Percentiles rank a stretch among this genome's conserved stretches.
Evolutionary conservation across 805 yeast species (phyloP).

Genomic region (Candida piceae): DNA sequence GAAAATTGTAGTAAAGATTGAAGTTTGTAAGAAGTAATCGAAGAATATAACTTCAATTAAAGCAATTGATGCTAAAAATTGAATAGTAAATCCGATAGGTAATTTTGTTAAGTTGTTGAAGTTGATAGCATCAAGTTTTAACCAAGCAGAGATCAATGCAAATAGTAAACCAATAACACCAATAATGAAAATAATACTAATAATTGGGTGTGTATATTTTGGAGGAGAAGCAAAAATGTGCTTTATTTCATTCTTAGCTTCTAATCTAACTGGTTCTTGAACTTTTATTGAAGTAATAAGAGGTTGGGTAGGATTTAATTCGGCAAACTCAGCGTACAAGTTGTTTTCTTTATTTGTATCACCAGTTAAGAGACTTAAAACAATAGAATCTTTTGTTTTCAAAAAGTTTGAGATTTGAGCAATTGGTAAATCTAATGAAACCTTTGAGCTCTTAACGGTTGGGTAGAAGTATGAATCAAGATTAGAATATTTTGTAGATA

Average conservation of each 20-base stretch:
- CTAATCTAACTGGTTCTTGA: constrained; percentile 35
- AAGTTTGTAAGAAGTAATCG: constrained; percentile 52
- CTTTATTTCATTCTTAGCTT: constrained; percentile 53
- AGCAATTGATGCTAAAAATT: constrained; percentile 43
- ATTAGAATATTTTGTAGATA: constrained; percentile 8
- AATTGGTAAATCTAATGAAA: constrained; percentile 14
- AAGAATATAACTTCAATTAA: constrained; percentile 50
- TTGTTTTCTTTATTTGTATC: constrained; percentile 19
- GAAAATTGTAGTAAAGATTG: constrained; percentile 55
- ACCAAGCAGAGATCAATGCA: constrained; percentile 39
- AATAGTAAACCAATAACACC: constrained; percentile 38
- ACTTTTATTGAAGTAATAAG: constrained; percentile 6
- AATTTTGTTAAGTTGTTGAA: constrained; percentile 32
- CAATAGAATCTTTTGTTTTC: constrained; percentile 14
- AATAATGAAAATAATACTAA: constrained; percentile 49
- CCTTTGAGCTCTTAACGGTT: constrained; percentile 8
- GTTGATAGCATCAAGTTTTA: constrained; percentile 30
- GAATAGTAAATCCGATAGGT: constrained; percentile 31
- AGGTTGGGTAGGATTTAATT: constrained; percentile 14
- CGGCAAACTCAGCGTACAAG: constrained; percentile 13
- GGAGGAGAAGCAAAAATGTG: constrained; percentile 58
- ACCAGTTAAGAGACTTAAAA: constrained; percentile 24
- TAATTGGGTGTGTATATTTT: constrained; percentile 41
- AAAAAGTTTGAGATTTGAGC: constrained; percentile 21
- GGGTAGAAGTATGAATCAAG: constrained; percentile 23